These are phyloP conservation scores for Sechiopsis laciniata DNA, from an alignment of 306 rosid genomes.

Conservation along the genomic window DNA sequence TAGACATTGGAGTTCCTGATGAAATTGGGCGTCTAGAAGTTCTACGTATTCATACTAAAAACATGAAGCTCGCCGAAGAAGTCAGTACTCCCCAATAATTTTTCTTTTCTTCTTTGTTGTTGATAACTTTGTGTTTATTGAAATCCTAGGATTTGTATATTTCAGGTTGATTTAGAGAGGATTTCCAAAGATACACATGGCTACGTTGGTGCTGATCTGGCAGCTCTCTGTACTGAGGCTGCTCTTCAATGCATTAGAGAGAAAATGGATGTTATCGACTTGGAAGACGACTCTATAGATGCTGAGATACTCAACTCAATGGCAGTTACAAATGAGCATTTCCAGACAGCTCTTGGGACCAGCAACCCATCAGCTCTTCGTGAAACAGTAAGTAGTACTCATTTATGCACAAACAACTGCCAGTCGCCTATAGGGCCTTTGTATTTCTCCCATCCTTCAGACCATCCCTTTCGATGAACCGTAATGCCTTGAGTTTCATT, in stretches of 20 bases:
- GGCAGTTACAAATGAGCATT: conserved; percentile 96
- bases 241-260: conserved; percentile 97
- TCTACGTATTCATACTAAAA: conserved; percentile 92
- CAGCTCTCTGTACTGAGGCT: conserved; percentile 94
- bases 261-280: conserved; percentile 92
- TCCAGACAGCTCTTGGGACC: conserved; percentile 87
- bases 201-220: conserved; percentile 93
- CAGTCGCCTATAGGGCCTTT: background rate
- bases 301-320: conserved; percentile 95
- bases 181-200: conserved; percentile 90
- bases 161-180: conserved; percentile 87
- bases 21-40: conserved; percentile 96
- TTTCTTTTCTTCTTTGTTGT: background rate
- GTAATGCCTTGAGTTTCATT: conserved; percentile 26
- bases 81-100: conserved; percentile 34
- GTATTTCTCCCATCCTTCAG: background rate
- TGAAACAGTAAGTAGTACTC: conserved; percentile 60
- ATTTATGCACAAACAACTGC: conserved; percentile 1
- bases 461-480: background rate
- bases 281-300: conserved; percentile 90
- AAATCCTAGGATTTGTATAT: background rate
- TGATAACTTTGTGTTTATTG: conserved; percentile 10
- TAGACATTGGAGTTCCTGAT: conserved; percentile 93
- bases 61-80: conserved; percentile 94
- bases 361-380: conserved; percentile 98